Evolutionary conservation across 2,329 filamentous ascomycete species (phyloP), one percentile per base, ranked within the genome.

Genomic region (Sarocladium brachiariae): DNA sequence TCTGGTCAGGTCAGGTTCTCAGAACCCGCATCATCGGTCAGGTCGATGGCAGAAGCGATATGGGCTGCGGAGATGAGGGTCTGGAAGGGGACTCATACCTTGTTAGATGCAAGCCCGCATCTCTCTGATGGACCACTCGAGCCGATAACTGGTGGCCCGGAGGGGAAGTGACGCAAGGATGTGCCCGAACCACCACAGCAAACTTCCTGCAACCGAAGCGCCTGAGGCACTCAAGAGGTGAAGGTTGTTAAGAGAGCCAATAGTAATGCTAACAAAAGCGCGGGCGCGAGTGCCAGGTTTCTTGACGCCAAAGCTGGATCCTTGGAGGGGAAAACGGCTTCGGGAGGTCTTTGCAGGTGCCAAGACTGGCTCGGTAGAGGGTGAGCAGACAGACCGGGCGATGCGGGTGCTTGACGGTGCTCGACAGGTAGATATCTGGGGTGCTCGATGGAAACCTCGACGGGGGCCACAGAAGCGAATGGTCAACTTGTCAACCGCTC

Each of bases 41-140:
- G 4, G n/a, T 25, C 14, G 39, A 45, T 4, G n/a, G 39, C 39
- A 18, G n/a, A 27, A 23, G 11, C n/a, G 39, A 45, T 45, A 39
- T 25, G 24, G 43, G 43, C 8, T 27, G 24, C 13, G 25, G 27
- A n/a, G 43, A 30, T 8, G 10, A 47, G 11, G 25, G 43, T 33
- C 19, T 25, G n/a, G 21, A 30, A 45, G 43, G 27, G 43, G 10
- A 21, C 14, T 31, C 43, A 33, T 47, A 47, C 43, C 25, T 33
- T 47, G 43, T 31, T n/a, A 47, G 24, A 23, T 47, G 43, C 43
- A 47, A 31, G 24, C 43, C 43, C 18, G 25, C 43, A 47, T 47
- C 7, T 14, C n/a, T n/a, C 43, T 33, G 18, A 47, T 25, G 27
- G n/a, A 47, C 5, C 10, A 47, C 16, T 33, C 25, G 13, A 33